A percentile compares a stretch with the other conserved stretches of the same genome.
These are phyloP conservation scores for Auxenochlorella protothecoides DNA, from an alignment of 139 green algal species.

Conservation along the genomic window DNA sequence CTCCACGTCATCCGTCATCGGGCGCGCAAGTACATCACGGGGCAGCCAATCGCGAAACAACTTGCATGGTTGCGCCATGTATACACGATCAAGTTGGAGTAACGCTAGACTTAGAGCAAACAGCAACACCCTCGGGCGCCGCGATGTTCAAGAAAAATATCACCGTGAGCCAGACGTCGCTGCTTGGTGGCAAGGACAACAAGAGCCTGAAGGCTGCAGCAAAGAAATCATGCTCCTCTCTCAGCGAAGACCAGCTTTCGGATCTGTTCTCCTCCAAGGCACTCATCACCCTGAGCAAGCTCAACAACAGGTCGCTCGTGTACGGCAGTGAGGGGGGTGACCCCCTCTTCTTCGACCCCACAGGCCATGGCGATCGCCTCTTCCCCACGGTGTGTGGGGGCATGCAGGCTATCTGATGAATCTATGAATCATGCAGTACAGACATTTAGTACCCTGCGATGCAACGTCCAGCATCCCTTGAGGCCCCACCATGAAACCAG, in stretches of 20 bases:
- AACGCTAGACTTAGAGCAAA: too few species aligned
- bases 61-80: too few species aligned
- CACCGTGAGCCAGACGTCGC: slow-evolving; percentile 5
- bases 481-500: too few species aligned
- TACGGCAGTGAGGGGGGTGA: slow-evolving; percentile 15
- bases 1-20: too few species aligned
- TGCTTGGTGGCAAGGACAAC: slow-evolving; percentile 23
- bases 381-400: slow-evolving; percentile 19
- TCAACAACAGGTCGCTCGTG: slow-evolving; percentile 15
- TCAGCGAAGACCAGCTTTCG: slow-evolving; percentile 11
- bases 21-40: too few species aligned
- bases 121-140: too few species aligned
- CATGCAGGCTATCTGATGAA: too few species aligned
- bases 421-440: too few species aligned
- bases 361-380: slow-evolving; percentile 11
- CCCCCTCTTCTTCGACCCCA: slow-evolving; percentile 30
- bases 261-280: slow-evolving; percentile 17
- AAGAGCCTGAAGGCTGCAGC: slow-evolving; percentile 3
- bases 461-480: too few species aligned
- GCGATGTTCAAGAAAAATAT: slow-evolving; percentile 35
- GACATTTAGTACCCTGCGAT: too few species aligned
- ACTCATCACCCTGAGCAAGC: slow-evolving; percentile 9
- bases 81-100: too few species aligned
- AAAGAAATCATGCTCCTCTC: slow-evolving; percentile 2
- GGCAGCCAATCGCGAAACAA: too few species aligned